Conservation (phyloP, 305 asterid species). For the Ajuga reptans region DNA sequence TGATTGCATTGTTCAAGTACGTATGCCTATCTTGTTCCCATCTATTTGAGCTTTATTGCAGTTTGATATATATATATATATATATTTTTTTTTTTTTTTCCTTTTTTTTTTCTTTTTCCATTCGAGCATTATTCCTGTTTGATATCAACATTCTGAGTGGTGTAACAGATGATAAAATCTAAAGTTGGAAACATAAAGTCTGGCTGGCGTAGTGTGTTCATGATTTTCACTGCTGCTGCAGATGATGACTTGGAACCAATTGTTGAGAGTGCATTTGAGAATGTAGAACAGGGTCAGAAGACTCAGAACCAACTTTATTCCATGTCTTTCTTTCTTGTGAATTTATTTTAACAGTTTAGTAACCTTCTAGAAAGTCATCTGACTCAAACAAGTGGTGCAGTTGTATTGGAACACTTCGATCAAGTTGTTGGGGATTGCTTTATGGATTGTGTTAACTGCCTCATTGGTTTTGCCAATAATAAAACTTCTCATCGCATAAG, state of each 20-base stretch:
- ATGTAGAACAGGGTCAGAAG: slow-evolving; percentile 94
- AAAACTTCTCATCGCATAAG: slow-evolving; percentile 91
- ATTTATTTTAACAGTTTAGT: slow-evolving; percentile 12
- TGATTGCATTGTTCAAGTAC: slow-evolving; percentile 96
- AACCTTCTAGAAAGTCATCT: slow-evolving; percentile 23
- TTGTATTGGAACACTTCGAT: slow-evolving; percentile 98
- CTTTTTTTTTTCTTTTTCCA: slow-evolving; percentile 21
- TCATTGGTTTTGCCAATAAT: slow-evolving; percentile 96
- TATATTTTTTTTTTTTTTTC: too few species aligned
- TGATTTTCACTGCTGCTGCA: slow-evolving; percentile 98
- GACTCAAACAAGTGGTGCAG: slow-evolving; percentile 50
- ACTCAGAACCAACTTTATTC: slow-evolving; percentile 40
- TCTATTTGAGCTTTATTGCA: slow-evolving; percentile 6
- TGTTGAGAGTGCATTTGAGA: slow-evolving; percentile 98
- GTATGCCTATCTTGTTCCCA: slow-evolving; percentile 29
- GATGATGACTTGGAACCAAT: slow-evolving; percentile 89
- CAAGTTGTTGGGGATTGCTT: slow-evolving; percentile 99
- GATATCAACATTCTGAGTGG: slow-evolving; percentile 28
- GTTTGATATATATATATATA: too few species aligned
- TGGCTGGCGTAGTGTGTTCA: slow-evolving; percentile 99
- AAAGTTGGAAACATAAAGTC: slow-evolving; percentile 98
- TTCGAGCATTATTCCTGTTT: slow-evolving; percentile 18
- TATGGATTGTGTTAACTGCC: slow-evolving; percentile 99
- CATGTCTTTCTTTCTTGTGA: slow-evolving; percentile 16
- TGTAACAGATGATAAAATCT: slow-evolving; percentile 91